Conservation (phyloP, 768 basidiomycete genomes). For the Coprinopsis strossmayeri region DNA sequence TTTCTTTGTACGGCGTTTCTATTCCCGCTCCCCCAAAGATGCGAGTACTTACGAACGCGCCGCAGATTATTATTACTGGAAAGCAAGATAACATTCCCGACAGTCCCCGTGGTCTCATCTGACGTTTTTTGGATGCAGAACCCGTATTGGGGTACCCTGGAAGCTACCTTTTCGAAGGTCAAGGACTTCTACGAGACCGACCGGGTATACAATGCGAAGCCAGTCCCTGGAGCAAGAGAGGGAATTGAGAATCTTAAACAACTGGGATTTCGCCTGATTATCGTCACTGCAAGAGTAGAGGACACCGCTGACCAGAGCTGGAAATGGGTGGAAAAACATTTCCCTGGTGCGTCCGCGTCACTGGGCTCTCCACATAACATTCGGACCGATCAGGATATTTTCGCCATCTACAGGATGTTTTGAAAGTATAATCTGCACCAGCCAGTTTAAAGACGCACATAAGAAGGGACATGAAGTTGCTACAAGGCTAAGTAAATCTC, state of each 20-base stretch:
- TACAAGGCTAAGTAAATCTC: constrained; percentile 64
- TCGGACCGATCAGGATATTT: background rate
- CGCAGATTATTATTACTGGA: constrained; percentile 75
- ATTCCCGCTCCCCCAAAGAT: too few relatives aligned
- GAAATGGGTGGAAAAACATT: constrained; percentile 61
- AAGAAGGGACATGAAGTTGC: constrained; percentile 38
- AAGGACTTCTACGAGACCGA: constrained; percentile 49
- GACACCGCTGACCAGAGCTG: constrained; percentile 51
- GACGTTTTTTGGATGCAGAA: constrained; percentile 24
- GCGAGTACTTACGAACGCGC: background rate
- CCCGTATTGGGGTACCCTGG: constrained; percentile 55
- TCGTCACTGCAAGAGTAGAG: constrained; percentile 68
- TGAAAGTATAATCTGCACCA: constrained; percentile 62
- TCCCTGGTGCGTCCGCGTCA: constrained; percentile 50
- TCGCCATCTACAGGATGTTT: constrained; percentile 35
- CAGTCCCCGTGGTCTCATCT: background rate
- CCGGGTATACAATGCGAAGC: constrained; percentile 38
- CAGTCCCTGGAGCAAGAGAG: constrained; percentile 57
- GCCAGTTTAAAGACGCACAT: constrained; percentile 56
- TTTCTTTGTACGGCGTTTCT: constrained; percentile 69
- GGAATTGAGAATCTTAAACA: constrained; percentile 47
- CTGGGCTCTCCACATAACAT: background rate
- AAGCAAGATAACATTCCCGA: constrained; percentile 31
- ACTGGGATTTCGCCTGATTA: constrained; percentile 62
- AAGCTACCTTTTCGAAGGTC: constrained; percentile 55